Conservation (phyloP, 371 early-diverging fungal genomes). For the Hamiltosporidium tvaerminnensis region DNA sequence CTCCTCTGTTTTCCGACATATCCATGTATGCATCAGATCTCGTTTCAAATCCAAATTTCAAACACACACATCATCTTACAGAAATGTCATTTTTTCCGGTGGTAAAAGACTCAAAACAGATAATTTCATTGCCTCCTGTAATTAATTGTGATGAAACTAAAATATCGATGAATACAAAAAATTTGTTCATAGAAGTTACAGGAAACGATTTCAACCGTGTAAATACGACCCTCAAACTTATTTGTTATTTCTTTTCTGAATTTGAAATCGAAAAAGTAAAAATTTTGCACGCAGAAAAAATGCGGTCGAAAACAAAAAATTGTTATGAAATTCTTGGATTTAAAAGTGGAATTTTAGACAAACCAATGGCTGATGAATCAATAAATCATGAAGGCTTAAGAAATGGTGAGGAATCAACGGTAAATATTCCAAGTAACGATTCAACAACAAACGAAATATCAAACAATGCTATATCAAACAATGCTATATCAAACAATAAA, state of each 20-base stretch:
- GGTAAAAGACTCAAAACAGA: conserved; percentile 63
- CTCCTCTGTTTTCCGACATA: conserved; percentile 66
- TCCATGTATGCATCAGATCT: too few species aligned
- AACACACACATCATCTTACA: too few species aligned
- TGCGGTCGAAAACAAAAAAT: neutral
- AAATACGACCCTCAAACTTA: conserved; percentile 32
- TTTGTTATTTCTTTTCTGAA: conserved; percentile 53
- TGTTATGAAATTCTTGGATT: conserved; percentile 7
- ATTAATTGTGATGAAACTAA: conserved; percentile 95
- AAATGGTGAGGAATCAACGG: too few species aligned
- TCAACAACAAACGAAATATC: too few species aligned
- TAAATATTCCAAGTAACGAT: too few species aligned
- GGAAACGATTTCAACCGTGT: conserved; percentile 65
- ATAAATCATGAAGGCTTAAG: too few species aligned
- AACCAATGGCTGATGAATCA: too few species aligned
- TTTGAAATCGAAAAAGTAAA: conserved; percentile 61
- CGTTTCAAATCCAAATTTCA: too few species aligned
- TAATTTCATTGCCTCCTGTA: conserved; percentile 92
- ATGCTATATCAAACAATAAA: too few species aligned
- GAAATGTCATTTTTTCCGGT: too few species aligned
- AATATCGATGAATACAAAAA: conserved; percentile 78
- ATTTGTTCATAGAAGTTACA: conserved; percentile 93
- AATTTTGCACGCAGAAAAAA: conserved; percentile 15
- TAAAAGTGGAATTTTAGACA: too few species aligned
- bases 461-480: too few species aligned